Evolutionary conservation across 2,329 filamentous ascomycete species (phyloP), one percentile per base, ranked within the genome.

Genomic region (Colletotrichum tropicale): DNA sequence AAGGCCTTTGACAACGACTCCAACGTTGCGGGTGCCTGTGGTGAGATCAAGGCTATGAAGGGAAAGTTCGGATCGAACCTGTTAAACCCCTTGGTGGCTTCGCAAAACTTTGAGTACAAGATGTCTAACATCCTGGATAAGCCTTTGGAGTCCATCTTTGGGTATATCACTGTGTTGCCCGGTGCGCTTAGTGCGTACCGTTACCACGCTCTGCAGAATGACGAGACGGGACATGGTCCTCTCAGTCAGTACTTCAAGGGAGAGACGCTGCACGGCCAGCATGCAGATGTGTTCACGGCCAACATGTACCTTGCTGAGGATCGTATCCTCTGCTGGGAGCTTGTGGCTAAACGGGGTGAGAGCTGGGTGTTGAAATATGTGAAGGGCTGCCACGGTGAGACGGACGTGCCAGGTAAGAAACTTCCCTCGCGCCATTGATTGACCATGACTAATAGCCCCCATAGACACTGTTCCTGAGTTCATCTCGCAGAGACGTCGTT

Each of bases 121-220:
- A 98, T 99, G 95, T 98, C 96, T 55, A 99, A 99, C 81, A 99
- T 99, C 81, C 89, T 99, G 30, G 97, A 99, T 84, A 99, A 99
- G 85, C 97, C 97, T 1, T 88, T 99, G 3, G 97, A 99, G 84
- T 98, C 95, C 0, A 96, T 98, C 1, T 99, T 99, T 83, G 97
- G 97, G 3, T 99, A 98, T 83, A 99, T 99, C 80, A 98, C 96
- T 8, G 97, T 99, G 80, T 87, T 99, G 78, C 98, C 97, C 0
- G 98, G 97, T 85, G 97, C 97, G 1, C 90, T 99, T 68, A 98
- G 95, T 82, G 97, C 97, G 3, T 99, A 99, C 83, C 92, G 98
- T 56, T 99, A 98, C 84, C 95, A 98, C 80, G 97, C 97, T 3
- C 87, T 99, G 77, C 97, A 99, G 82, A 99, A 99, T 81, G 97